Evolutionary conservation across 1,139 yeast species (phyloP).

Genomic region (Petasospora fabianii): DNA sequence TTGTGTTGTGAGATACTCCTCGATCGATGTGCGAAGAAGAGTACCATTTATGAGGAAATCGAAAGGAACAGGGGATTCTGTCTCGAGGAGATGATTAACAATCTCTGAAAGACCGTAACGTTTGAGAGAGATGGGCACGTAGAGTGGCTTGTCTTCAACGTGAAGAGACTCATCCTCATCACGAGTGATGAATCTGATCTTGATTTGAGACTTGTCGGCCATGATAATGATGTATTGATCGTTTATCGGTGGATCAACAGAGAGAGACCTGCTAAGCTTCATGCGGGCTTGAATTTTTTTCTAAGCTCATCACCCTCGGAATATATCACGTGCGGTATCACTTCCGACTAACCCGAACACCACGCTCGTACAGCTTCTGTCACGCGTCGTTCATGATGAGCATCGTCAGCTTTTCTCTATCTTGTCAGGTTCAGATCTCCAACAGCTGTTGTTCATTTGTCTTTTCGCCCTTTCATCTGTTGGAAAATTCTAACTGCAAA

Average conservation of each 20-base stretch:
- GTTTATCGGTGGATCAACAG: no score
- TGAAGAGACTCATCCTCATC: constrained; percentile 71
- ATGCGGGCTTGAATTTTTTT: constrained; percentile 9
- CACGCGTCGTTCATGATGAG: not conserved
- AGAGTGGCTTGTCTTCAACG: constrained; percentile 80
- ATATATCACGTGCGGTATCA: no score
- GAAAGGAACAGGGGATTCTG: constrained; percentile 70
- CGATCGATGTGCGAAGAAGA: constrained; percentile 69
- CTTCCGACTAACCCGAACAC: constrained; percentile 3
- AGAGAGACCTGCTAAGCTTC: no score
- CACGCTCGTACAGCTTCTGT: not conserved
- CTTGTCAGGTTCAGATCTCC: not conserved
- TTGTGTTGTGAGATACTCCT: constrained; percentile 69
- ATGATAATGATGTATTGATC: no score
- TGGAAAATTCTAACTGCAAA: not conserved
- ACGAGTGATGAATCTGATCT: constrained; percentile 80
- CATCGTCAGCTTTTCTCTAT: not conserved
- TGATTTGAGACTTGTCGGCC: constrained; percentile 49
- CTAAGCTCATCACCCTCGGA: constrained; percentile 17
- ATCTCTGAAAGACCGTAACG: constrained; percentile 93
- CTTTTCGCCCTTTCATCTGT: not conserved
- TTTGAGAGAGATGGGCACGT: constrained; percentile 80
- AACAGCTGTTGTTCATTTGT: not conserved
- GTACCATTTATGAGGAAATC: constrained; percentile 89
- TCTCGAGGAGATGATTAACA: constrained; percentile 77